A percentile compares a stretch with the other conserved stretches of the same genome.
phyloP scores from a whole-genome alignment of 345 rosid genomes.

The Bruguiera sexangula region DNA sequence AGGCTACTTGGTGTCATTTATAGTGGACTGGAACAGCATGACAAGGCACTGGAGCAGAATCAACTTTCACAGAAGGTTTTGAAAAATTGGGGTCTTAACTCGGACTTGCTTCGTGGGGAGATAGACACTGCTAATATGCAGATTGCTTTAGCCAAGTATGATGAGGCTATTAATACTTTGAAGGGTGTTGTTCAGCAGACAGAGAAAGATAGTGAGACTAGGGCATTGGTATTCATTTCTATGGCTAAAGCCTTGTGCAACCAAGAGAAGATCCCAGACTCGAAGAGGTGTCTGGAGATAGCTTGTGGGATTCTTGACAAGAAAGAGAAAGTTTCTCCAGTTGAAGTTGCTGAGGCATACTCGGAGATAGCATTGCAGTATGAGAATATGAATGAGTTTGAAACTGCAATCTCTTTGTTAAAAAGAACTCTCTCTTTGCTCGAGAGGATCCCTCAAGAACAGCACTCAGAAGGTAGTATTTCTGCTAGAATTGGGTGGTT shows the following conservation, averaged over 20 bases:
- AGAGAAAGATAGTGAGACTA: constrained; percentile 65
- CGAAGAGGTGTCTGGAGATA: constrained; percentile 74
- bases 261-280: constrained; percentile 62
- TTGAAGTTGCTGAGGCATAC: constrained; percentile 85
- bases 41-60: constrained; percentile 85
- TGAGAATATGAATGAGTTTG: constrained; percentile 82
- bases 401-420: constrained; percentile 66
- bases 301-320: constrained; percentile 78
- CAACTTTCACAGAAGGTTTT: constrained; percentile 65
- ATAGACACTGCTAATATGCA: constrained; percentile 89
- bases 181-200: constrained; percentile 62
- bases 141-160: constrained; percentile 75
- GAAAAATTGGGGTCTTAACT: constrained; percentile 73
- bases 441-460: constrained; percentile 84
- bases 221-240: constrained; percentile 71
- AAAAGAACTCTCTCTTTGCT: constrained; percentile 69
- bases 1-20: constrained; percentile 84
- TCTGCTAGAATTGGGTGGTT: constrained; percentile 95
- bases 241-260: constrained; percentile 77
- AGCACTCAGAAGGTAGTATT: constrained; percentile 81
- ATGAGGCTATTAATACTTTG: constrained; percentile 66
- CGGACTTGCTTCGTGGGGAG: constrained; percentile 71
- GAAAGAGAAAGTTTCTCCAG: constrained; percentile 59
- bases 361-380: constrained; percentile 89
- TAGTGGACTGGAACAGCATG: constrained; percentile 80